These are phyloP conservation scores for Dacryopinax spathularia DNA, from an alignment of 768 basidiomycete genomes.

Conservation along the genomic window DNA sequence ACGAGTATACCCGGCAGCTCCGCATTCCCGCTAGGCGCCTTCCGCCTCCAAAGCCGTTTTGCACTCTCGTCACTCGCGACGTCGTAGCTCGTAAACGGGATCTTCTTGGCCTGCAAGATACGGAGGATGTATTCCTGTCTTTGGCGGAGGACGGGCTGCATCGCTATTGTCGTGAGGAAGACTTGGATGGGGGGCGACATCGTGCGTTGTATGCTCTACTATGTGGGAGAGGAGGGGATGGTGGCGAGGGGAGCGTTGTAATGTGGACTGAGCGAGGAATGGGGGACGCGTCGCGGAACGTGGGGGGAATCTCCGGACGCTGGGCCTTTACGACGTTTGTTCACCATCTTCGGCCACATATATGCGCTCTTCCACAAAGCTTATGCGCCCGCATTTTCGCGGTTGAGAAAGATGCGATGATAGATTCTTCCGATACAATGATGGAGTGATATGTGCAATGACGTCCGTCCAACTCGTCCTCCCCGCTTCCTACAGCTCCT, in stretches of 20 bases:
- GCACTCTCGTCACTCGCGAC: constrained; percentile 73
- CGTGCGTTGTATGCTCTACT: neutral
- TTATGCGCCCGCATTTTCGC: no score
- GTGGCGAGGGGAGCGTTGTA: neutral
- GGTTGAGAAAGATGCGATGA: no score
- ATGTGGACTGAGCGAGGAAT: neutral
- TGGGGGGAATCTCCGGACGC: no score
- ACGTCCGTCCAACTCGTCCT: no score
- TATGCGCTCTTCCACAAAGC: no score
- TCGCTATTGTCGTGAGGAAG: constrained; percentile 80
- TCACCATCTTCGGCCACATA: no score
- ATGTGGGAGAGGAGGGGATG: neutral
- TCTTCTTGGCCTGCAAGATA: constrained; percentile 74
- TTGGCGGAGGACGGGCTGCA: constrained; percentile 59
- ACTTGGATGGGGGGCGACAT: constrained; percentile 62
- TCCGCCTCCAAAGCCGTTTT: constrained; percentile 67
- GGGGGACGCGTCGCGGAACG: no score
- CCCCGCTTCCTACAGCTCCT: no score
- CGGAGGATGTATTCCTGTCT: constrained; percentile 76
- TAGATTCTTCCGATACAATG: no score
- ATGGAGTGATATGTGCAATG: no score
- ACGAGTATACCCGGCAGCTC: constrained; percentile 74
- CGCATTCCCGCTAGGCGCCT: constrained; percentile 69
- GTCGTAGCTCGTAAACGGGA: constrained; percentile 67
- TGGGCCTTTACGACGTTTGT: no score